phyloP scores from a whole-genome alignment of 805 yeast species.

The Jamesozyma piceae region DNA sequence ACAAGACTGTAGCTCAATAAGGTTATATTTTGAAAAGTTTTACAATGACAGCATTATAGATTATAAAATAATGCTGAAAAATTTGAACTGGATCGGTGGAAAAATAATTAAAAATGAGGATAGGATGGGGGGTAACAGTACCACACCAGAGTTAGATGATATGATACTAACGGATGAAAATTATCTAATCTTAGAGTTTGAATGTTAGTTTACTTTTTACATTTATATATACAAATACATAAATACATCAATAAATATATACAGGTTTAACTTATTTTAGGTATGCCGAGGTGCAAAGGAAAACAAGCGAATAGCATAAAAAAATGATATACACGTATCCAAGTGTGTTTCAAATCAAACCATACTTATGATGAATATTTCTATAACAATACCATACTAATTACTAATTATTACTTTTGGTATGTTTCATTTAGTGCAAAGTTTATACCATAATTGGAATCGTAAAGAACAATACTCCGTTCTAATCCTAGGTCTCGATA shows the following conservation, averaged over 20 bases:
- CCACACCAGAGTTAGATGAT: conserved; percentile 8
- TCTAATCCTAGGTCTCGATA: conserved; percentile 81
- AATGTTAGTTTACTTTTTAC: conserved; percentile 10
- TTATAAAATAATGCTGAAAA: conserved; percentile 18
- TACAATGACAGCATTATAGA: conserved; percentile 8
- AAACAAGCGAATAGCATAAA: too few relatives aligned
- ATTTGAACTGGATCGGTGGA: conserved; percentile 29
- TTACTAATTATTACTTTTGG: not conserved
- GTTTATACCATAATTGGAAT: conserved; percentile 50
- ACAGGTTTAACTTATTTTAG: not conserved
- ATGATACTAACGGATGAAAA: conserved; percentile 21
- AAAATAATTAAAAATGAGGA: conserved; percentile 23
- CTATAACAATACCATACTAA: not conserved
- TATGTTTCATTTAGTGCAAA: conserved; percentile 63
- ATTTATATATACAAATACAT: not conserved
- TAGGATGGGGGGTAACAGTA: conserved; percentile 8
- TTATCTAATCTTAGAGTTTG: conserved; percentile 25
- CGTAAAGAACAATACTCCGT: conserved; percentile 63
- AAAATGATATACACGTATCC: too few relatives aligned
- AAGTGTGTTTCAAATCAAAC: too few relatives aligned
- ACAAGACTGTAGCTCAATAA: conserved; percentile 8
- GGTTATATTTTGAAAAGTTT: conserved; percentile 19
- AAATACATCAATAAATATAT: not conserved
- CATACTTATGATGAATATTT: too few relatives aligned
- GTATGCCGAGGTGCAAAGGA: too few relatives aligned